Percentiles rank a stretch among this genome's conserved stretches.
phyloP scores from a whole-genome alignment of 1,284 basidiomycete species.

The Cryptococcus amylolentus region DNA sequence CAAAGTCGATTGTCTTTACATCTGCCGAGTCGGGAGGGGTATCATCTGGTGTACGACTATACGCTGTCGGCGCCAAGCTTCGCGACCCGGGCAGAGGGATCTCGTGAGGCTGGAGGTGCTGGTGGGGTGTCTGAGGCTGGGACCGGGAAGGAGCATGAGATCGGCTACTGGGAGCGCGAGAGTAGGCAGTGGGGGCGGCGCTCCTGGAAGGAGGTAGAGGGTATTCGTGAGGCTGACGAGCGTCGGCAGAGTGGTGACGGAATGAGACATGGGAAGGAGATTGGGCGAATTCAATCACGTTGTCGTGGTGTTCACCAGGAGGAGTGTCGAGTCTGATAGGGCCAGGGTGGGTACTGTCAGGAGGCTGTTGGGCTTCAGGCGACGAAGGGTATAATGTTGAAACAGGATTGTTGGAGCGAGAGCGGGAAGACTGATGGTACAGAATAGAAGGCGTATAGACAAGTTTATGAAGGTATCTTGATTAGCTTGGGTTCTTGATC shows the following conservation, averaged over 20 bases:
- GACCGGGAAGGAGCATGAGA: not conserved
- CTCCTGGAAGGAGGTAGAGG: slow-evolving; percentile 9
- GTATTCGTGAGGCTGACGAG: slow-evolving; percentile 1
- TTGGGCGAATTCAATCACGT: slow-evolving; percentile 1
- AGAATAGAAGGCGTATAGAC: not conserved
- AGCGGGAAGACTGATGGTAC: slow-evolving; percentile 9
- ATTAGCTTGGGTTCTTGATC: not conserved
- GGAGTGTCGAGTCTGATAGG: slow-evolving; percentile 13
- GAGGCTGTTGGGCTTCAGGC: not conserved
- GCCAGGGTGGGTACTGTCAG: not conserved
- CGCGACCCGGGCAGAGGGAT: slow-evolving; percentile 8
- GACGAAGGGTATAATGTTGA: not conserved
- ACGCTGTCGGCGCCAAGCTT: slow-evolving; percentile 11
- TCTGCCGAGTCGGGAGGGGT: not conserved
- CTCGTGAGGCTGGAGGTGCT: slow-evolving; percentile 2
- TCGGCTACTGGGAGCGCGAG: not conserved
- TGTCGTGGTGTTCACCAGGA: not conserved
- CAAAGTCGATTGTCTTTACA: slow-evolving; percentile 13
- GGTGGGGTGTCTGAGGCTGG: not conserved
- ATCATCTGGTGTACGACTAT: not conserved
- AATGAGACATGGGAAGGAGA: not conserved
- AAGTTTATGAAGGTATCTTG: not conserved
- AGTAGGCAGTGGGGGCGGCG: slow-evolving; percentile 10
- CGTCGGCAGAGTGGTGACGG: not conserved
- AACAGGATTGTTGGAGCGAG: slow-evolving; percentile 13